A percentile compares a stretch with the other conserved stretches of the same genome.
Conservation (phyloP, 345 rosid genomes). For the Durio zibethinus region DNA sequence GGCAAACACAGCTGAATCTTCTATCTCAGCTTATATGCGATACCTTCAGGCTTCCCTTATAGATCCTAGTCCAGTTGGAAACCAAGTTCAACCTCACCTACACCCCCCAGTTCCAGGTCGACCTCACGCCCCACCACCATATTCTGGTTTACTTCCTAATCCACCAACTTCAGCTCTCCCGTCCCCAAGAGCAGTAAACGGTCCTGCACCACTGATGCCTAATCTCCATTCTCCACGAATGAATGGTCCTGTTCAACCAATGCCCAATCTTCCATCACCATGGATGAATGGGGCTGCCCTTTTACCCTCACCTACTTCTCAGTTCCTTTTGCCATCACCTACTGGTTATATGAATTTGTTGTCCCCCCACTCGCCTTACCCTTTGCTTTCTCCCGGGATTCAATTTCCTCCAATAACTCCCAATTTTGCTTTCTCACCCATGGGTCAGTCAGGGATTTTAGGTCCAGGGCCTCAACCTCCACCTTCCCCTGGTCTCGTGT, state of each 20-base stretch:
- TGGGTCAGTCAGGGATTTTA: conserved; percentile 60
- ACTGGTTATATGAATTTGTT: conserved; percentile 51
- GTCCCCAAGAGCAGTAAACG: conserved; percentile 55
- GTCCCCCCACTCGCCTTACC: conserved; percentile 75
- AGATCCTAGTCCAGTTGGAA: conserved; percentile 49
- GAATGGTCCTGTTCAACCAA: conserved; percentile 37
- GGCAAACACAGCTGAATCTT: conserved; percentile 69
- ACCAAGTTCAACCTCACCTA: conserved; percentile 35
- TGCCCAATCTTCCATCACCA: conserved; percentile 52
- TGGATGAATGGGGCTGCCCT: conserved; percentile 55
- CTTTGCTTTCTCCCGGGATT: conserved; percentile 66
- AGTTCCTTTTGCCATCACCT: conserved; percentile 74
- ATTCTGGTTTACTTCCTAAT: conserved; percentile 47
- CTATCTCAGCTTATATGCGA: conserved; percentile 77
- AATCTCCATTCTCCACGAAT: conserved; percentile 47
- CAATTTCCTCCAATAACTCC: conserved; percentile 78
- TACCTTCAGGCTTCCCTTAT: conserved; percentile 64
- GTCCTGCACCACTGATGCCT: conserved; percentile 46
- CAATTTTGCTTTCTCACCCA: conserved; percentile 66
- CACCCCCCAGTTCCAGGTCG: conserved; percentile 24
- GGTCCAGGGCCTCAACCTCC: conserved; percentile 81
- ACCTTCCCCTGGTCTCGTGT: conserved; percentile 61
- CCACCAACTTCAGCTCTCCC: conserved; percentile 44
- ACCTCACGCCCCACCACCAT: conserved; percentile 26
- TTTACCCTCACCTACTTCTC: conserved; percentile 78